phyloP scores from a whole-genome alignment of 139 green algal species.

The Chlorella sp. region DNA sequence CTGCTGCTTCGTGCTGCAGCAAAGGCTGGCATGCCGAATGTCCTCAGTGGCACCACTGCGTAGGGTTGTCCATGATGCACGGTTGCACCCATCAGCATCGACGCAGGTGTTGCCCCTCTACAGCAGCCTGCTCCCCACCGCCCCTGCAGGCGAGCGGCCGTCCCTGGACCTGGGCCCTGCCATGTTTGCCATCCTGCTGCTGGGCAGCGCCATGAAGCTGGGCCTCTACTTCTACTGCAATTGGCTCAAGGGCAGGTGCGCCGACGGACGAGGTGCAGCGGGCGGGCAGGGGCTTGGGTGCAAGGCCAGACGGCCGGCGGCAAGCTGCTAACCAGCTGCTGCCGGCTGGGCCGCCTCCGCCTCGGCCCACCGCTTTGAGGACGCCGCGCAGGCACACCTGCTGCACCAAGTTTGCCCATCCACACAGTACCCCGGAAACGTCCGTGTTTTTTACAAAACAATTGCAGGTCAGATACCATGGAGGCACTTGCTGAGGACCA shows the following conservation, averaged over 20 bases:
- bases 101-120: background rate
- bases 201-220: slow-evolving; percentile 53
- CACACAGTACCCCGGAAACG: no score
- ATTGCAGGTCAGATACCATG: background rate
- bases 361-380: no score
- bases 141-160: slow-evolving; percentile 44
- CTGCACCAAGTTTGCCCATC: background rate
- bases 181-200: slow-evolving; percentile 63
- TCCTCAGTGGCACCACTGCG: no score
- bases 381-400: no score
- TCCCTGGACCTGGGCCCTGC: slow-evolving; percentile 44
- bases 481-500: slow-evolving; percentile 31
- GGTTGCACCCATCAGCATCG: no score
- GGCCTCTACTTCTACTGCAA: slow-evolving; percentile 38
- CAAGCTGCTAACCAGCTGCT: background rate
- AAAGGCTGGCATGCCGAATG: no score
- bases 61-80: no score
- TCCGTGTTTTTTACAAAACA: no score
- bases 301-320: background rate
- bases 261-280: background rate
- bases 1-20: background rate
- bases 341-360: no score
- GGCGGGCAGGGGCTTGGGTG: background rate
- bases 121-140: background rate
- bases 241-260: slow-evolving; percentile 10